These are phyloP conservation scores for Chrysanthemum makinoi DNA, from an alignment of 129 eudicot genomes.

Conservation along the genomic window DNA sequence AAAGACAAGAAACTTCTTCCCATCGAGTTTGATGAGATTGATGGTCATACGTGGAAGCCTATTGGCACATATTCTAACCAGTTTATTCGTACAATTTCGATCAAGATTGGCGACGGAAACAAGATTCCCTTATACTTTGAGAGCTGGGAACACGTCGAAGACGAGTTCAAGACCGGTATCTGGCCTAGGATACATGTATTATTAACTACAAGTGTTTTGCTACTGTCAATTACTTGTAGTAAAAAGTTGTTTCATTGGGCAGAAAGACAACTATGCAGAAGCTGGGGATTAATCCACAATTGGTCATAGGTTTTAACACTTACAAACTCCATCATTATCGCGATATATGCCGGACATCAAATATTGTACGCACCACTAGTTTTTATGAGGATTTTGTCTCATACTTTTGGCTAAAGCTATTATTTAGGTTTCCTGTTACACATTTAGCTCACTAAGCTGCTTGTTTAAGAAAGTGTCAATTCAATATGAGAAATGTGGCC, in stretches of 20 bases:
- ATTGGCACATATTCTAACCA: too few species aligned
- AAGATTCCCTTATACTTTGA: too few species aligned
- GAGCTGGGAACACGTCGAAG: too few species aligned
- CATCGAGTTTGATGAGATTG: too few species aligned
- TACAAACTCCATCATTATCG: constrained; percentile 14
- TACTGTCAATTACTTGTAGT: neutral
- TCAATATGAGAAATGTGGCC: too few species aligned
- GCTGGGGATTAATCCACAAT: constrained; percentile 22
- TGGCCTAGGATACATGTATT: too few species aligned
- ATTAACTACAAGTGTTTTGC: neutral
- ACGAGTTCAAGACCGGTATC: too few species aligned
- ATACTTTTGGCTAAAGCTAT: neutral
- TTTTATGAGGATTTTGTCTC: neutral
- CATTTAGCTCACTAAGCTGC: neutral
- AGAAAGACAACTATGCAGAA: constrained; percentile 10
- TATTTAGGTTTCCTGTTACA: neutral
- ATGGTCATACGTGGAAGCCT: too few species aligned
- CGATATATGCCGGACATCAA: constrained; percentile 20
- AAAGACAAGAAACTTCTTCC: too few species aligned
- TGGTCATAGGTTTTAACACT: constrained; percentile 16
- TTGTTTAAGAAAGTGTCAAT: too few species aligned
- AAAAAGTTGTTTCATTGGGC: neutral
- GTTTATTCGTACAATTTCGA: too few species aligned
- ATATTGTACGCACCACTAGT: constrained; percentile 19
- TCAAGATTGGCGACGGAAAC: too few species aligned